Percentiles rank a stretch among this genome's conserved stretches.
Evolutionary conservation across 202 grass and related monocot species (phyloP).

Genomic region (Digitaria exilis): DNA sequence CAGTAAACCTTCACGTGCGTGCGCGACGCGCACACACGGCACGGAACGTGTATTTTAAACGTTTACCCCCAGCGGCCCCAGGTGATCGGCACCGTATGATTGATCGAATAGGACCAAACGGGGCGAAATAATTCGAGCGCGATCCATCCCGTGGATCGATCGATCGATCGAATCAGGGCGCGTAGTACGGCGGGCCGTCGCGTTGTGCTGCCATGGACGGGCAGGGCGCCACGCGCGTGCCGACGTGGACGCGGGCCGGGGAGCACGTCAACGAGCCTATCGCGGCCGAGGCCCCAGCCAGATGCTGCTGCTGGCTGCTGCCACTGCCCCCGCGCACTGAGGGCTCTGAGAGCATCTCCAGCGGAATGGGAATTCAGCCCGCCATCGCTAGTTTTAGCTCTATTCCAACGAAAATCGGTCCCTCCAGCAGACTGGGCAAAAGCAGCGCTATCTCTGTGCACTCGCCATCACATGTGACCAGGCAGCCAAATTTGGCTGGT

Average conservation of each 20-base stretch:
- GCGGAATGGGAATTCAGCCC: not conserved
- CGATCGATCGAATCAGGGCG: not conserved
- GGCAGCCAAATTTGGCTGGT: too few relatives aligned
- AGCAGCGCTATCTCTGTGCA: too few relatives aligned
- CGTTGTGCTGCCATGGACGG: not conserved
- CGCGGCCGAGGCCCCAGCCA: not conserved
- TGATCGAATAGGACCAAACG: conserved; percentile 33
- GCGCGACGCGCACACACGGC: not conserved
- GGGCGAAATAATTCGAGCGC: not conserved
- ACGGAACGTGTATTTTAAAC: not conserved
- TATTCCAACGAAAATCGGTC: too few relatives aligned
- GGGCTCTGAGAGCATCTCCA: not conserved
- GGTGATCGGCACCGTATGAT: conserved; percentile 32
- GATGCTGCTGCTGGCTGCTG: too few relatives aligned
- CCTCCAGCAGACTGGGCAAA: too few relatives aligned
- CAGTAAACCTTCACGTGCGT: not conserved
- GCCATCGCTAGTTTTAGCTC: too few relatives aligned
- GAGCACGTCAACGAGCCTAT: conserved; percentile 24
- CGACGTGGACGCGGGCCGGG: not conserved
- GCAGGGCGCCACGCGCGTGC: conserved; percentile 24
- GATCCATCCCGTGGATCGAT: too few relatives aligned
- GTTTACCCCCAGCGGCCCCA: not conserved
- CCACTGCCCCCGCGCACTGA: not conserved
- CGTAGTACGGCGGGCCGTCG: not conserved
- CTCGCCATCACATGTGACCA: too few relatives aligned